phyloP scores from a whole-genome alignment of 768 basidiomycete species.

The Clathrus columnatus region DNA sequence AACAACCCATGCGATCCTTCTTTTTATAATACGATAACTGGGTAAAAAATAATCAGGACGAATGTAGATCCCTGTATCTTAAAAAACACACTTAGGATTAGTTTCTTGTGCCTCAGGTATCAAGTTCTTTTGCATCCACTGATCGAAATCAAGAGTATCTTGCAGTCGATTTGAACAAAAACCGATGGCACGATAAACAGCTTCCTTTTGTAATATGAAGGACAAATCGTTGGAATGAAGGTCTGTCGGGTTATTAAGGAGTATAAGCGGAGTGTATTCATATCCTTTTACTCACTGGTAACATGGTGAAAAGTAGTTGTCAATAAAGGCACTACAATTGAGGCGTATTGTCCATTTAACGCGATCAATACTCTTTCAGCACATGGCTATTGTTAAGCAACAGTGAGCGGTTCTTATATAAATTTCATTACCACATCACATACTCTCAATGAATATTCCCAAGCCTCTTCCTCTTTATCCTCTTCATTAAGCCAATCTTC shows the following conservation, averaged over 20 bases:
- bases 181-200: conserved; percentile 84
- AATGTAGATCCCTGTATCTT: not conserved
- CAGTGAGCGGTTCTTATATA: conserved; percentile 1
- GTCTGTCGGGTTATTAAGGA: conserved; percentile 16
- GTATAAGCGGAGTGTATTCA: not conserved
- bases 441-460: conserved; percentile 90
- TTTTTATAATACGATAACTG: conserved; percentile 87
- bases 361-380: conserved; percentile 88
- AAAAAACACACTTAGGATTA: conserved; percentile 45
- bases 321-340: conserved; percentile 62
- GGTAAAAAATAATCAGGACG: not conserved
- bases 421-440: conserved; percentile 17
- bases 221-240: conserved; percentile 39
- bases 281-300: conserved; percentile 37
- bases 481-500: conserved; percentile 93
- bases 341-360: conserved; percentile 58
- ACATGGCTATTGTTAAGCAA: conserved; percentile 53
- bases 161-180: conserved; percentile 61
- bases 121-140: conserved; percentile 60
- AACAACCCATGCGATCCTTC: conserved; percentile 91
- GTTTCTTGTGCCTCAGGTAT: conserved; percentile 48
- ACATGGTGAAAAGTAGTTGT: conserved; percentile 49
- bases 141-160: conserved; percentile 54
- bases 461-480: conserved; percentile 82
- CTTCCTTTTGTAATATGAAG: conserved; percentile 70